A percentile compares a stretch with the other conserved stretches of the same genome.
Evolutionary conservation across 768 basidiomycete species (phyloP).

Genomic region (Tubosaeta sp.): DNA sequence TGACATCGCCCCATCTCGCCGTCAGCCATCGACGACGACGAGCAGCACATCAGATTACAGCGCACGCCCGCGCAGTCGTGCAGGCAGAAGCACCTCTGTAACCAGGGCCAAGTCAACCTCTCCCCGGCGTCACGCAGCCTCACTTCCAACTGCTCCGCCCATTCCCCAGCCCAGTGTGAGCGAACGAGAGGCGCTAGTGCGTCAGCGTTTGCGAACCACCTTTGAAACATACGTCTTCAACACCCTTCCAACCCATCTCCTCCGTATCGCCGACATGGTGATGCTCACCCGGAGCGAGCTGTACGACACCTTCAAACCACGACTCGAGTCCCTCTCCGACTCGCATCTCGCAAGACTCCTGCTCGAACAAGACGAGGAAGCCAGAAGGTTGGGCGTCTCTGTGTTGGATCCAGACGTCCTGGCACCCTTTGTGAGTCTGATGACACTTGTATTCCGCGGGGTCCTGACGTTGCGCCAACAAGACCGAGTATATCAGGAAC

Average conservation of each 20-base stretch:
- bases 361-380: conserved; percentile 23
- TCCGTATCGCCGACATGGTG: conserved; percentile 21
- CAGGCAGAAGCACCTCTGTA: conserved; percentile 17
- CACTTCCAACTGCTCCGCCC: conserved; percentile 10
- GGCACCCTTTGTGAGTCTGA: conserved; percentile 17
- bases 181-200: conserved; percentile 18
- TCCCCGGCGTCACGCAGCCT: conserved; percentile 16
- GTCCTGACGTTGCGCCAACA: conserved; percentile 5
- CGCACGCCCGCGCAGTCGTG: conserved; percentile 13
- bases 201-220: conserved; percentile 17
- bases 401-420: conserved; percentile 19
- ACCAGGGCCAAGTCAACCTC: conserved; percentile 17
- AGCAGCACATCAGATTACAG: conserved; percentile 18
- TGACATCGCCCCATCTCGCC: conserved; percentile 12
- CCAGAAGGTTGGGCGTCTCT: conserved; percentile 17
- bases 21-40: conserved; percentile 16
- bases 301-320: conserved; percentile 18
- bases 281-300: conserved; percentile 17
- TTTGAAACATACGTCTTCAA: conserved; percentile 26
- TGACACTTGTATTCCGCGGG: not conserved
- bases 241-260: conserved; percentile 21
- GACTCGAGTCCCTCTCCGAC: conserved; percentile 18
- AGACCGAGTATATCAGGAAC: conserved; percentile 15
- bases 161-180: conserved; percentile 19
- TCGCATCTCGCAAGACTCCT: conserved; percentile 21